Conservation (phyloP, 768 basidiomycete species). For the Thelephora ganbajun region DNA sequence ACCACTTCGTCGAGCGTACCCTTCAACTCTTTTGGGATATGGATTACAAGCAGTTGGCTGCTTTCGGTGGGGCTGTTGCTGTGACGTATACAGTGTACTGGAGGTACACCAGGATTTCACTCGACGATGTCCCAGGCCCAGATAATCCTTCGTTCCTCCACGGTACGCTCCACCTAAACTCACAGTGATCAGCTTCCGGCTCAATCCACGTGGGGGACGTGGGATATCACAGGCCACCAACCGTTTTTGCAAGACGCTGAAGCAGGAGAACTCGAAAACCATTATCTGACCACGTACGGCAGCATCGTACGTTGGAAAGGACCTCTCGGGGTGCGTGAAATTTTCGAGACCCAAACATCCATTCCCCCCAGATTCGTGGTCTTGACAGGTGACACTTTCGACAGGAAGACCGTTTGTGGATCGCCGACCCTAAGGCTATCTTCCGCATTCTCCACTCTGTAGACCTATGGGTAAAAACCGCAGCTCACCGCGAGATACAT, state of each 20-base stretch:
- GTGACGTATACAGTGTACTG: not conserved
- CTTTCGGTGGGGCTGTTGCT: too few relatives aligned
- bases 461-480: constrained; percentile 39
- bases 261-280: constrained; percentile 37
- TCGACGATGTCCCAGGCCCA: constrained; percentile 36
- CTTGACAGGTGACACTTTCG: not conserved
- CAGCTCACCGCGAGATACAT: constrained; percentile 38
- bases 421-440: constrained; percentile 45
- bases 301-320: constrained; percentile 38
- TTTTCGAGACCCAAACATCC: too few relatives aligned
- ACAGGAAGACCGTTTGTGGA: constrained; percentile 37
- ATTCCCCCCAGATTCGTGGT: too few relatives aligned
- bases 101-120: constrained; percentile 20
- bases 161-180: constrained; percentile 17
- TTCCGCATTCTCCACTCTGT: constrained; percentile 31
- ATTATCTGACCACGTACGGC: constrained; percentile 34
- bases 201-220: too few relatives aligned
- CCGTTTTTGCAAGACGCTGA: constrained; percentile 36
- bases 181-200: too few relatives aligned
- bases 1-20: too few relatives aligned
- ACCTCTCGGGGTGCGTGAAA: constrained; percentile 27
- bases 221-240: constrained; percentile 26
- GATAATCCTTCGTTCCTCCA: constrained; percentile 32
- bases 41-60: too few relatives aligned
- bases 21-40: too few relatives aligned